Conservation (phyloP, 306 rosid genomes). For the Gastrolobium villosum region DNA sequence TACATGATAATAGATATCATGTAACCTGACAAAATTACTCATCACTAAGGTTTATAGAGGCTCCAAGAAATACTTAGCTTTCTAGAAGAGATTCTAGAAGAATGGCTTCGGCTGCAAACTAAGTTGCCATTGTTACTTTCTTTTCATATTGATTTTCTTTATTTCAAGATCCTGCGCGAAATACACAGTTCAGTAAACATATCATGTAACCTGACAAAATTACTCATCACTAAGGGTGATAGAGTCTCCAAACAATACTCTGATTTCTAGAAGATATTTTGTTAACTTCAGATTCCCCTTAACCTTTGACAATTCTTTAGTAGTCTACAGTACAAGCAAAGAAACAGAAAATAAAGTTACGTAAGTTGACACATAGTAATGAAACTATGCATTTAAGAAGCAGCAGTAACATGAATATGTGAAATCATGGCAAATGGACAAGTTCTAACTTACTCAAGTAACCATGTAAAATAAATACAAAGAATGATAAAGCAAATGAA, state of each 20-base stretch:
- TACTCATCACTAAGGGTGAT: constrained; percentile 28
- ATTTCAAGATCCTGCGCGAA: constrained; percentile 94
- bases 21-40: too few species aligned
- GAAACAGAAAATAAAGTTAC: constrained; percentile 45
- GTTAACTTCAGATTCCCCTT: constrained; percentile 93
- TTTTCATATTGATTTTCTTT: constrained; percentile 98
- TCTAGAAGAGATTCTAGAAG: too few species aligned
- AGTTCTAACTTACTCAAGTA: constrained; percentile 38
- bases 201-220: constrained; percentile 34
- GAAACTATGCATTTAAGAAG: constrained; percentile 19
- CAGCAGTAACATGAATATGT: constrained; percentile 34
- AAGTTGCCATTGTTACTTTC: constrained; percentile 99
- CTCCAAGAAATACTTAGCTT: too few species aligned
- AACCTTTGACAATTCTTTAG: constrained; percentile 88
- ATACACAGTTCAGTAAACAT: constrained; percentile 45
- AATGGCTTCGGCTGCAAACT: constrained; percentile 99
- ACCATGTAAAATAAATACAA: constrained; percentile 30
- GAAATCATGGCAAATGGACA: constrained; percentile 21
- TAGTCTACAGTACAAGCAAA: constrained; percentile 69
- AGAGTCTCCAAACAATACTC: constrained; percentile 61
- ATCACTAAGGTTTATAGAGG: too few species aligned
- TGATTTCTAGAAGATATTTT: constrained; percentile 96
- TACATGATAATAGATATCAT: too few species aligned
- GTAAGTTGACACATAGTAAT: constrained; percentile 28
- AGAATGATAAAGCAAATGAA: constrained; percentile 23